Evolutionary conservation across 192 early-diverging fungal species (phyloP).

Genomic region (Coemansia sp.): DNA sequence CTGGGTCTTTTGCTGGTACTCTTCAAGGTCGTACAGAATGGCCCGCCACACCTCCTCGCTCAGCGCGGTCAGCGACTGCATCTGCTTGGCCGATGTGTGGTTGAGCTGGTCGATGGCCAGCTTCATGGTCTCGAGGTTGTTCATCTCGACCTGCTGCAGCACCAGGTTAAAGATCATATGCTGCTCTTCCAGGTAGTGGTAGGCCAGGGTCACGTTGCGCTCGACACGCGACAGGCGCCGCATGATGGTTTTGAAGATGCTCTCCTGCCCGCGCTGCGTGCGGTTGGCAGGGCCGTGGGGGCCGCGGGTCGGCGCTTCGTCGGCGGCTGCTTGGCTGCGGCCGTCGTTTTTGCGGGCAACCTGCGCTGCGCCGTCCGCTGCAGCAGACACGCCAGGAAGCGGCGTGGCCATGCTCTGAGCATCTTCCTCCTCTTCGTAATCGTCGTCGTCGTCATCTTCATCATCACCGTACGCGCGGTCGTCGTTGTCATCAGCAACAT

Average conservation of each 20-base stretch:
- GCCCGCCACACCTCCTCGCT: slow-evolving; percentile 55
- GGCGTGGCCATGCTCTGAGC: too few species aligned
- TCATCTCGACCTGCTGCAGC: slow-evolving; percentile 56
- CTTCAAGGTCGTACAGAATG: slow-evolving; percentile 51
- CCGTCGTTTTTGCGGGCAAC: not conserved
- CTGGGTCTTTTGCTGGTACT: slow-evolving; percentile 47
- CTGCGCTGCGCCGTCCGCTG: too few species aligned
- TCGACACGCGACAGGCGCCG: slow-evolving; percentile 77
- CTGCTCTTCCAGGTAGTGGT: slow-evolving; percentile 74
- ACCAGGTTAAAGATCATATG: slow-evolving; percentile 65
- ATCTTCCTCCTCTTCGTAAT: slow-evolving; percentile 16
- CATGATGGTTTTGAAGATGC: slow-evolving; percentile 88
- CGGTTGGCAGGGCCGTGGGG: not conserved
- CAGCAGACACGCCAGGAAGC: too few species aligned
- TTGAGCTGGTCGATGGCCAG: slow-evolving; percentile 64
- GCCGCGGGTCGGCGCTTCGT: too few species aligned
- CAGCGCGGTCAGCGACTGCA: slow-evolving; percentile 57
- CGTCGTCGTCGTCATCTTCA: slow-evolving; percentile 29
- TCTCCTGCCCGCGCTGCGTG: slow-evolving; percentile 61
- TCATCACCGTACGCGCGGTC: slow-evolving; percentile 30
- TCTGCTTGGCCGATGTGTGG: slow-evolving; percentile 57
- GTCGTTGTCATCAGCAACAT: slow-evolving; percentile 7
- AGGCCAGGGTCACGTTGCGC: slow-evolving; percentile 69
- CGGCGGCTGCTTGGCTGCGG: not conserved
- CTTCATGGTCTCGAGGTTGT: slow-evolving; percentile 61